A percentile compares a stretch with the other conserved stretches of the same genome.
Conservation (phyloP, 805 yeast genomes). For the Starmerella riodocensis region DNA sequence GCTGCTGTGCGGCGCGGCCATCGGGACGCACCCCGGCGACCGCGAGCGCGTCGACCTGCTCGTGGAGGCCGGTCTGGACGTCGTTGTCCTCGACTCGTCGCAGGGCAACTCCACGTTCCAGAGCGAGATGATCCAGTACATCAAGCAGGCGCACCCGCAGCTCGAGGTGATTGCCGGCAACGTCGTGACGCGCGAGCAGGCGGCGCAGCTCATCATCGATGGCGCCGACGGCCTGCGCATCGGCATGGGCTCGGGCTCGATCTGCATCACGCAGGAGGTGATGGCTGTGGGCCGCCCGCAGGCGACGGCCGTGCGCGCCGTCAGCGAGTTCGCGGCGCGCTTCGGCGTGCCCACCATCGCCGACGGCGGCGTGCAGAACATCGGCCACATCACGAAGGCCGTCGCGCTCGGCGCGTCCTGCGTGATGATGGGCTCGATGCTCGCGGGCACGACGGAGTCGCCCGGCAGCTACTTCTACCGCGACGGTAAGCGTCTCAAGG, state of each 20-base stretch:
- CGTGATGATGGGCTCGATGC: slow-evolving; percentile 99
- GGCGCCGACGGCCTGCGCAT: slow-evolving; percentile 98
- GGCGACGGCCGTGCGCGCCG: slow-evolving; percentile 96
- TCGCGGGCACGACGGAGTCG: slow-evolving; percentile 96
- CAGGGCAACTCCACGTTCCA: slow-evolving; percentile 97
- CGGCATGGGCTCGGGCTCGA: slow-evolving; percentile 99
- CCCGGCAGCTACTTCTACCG: slow-evolving; percentile 97
- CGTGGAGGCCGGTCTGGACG: slow-evolving; percentile 94
- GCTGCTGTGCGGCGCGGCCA: slow-evolving; percentile 95
- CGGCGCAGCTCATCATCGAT: slow-evolving; percentile 83
- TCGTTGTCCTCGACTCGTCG: slow-evolving; percentile 87
- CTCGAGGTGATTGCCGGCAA: slow-evolving; percentile 93
- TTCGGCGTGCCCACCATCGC: slow-evolving; percentile 99
- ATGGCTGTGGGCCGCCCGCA: slow-evolving; percentile 99
- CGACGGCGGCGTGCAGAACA: slow-evolving; percentile 98
- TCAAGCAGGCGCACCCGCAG: slow-evolving; percentile 64
- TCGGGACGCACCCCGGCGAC: slow-evolving; percentile 88
- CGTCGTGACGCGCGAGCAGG: slow-evolving; percentile 98
- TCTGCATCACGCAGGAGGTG: slow-evolving; percentile 98
- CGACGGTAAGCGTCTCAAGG: slow-evolving; percentile 94
- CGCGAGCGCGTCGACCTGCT: slow-evolving; percentile 68
- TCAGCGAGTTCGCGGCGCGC: slow-evolving; percentile 81
- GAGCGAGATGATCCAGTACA: slow-evolving; percentile 83
- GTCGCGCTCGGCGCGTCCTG: slow-evolving; percentile 90
- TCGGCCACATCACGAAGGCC: slow-evolving; percentile 97